Base-by-base conservation (phyloP, 495 filamentous ascomycete genomes). In the Aspergillus affinis region DNA sequence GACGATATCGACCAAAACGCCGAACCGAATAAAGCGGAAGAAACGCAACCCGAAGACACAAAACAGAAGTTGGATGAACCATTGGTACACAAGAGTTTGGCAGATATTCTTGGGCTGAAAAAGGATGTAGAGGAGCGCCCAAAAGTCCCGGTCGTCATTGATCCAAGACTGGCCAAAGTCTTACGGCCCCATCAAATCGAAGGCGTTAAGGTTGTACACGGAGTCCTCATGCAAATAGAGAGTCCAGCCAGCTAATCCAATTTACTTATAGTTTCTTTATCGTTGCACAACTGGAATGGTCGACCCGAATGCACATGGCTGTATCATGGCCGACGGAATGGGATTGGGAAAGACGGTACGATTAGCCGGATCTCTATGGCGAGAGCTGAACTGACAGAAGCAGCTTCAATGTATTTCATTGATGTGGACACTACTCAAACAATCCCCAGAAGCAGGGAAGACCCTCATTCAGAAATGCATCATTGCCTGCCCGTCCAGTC, bases 271-370 rank as follows among this genome's bases (percentile, higher is more conserved):
- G 81, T 99, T 99, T 68, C 85, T 99, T 77, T 99, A 98, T 72
- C 82, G 84, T 54, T 95, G 90, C 71, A 91, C 92, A 19, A 98
- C 93, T 23, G 94, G 94, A 6, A 81, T 98, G 83, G 87, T 98
- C 63, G 94, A 99, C 69, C 83, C 87, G 48, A 94, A 92, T 58
- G 95, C 95, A 21, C 90, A 97, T 75, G 94, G 94, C 0, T 98
- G 94, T 70, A 99, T 99, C 70, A 99, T 99, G 94, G 94, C 94
- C 63, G 94, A 99, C 69, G 94, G 97, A 66, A 99, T 99, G 94
- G 94, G 94, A 48, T 74, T 99, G 32, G 94, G 94, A 49, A 99
- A 99, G 77, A 99, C 94, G 13, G 81, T 96, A 78, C 50, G 75
- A 44, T 21, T 13, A 41, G 36, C 17, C 48, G 19, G 20, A 30